phyloP scores from a whole-genome alignment of 306 rosid genomes.

The Gillenia trifoliata region DNA sequence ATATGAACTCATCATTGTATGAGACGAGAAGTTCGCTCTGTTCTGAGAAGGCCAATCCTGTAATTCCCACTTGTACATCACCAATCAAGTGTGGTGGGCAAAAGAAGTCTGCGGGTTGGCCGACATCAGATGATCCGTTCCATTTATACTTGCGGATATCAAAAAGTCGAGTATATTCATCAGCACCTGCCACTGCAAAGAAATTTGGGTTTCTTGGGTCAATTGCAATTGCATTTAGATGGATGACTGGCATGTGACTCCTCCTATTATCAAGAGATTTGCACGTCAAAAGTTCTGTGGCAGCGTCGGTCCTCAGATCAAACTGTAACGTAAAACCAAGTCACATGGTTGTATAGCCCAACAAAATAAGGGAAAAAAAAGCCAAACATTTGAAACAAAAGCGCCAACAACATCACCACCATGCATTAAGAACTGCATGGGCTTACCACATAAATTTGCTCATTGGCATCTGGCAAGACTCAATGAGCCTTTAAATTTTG shows the following conservation, averaged over 20 bases:
- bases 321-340: slow-evolving; percentile 48
- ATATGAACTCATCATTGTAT: slow-evolving; percentile 69
- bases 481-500: slow-evolving; percentile 1
- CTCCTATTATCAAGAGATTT: slow-evolving; percentile 44
- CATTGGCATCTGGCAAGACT: background rate
- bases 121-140: slow-evolving; percentile 73
- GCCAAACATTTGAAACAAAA: background rate
- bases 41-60: slow-evolving; percentile 96
- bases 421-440: slow-evolving; percentile 1
- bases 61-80: slow-evolving; percentile 62
- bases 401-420: background rate
- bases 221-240: slow-evolving; percentile 80
- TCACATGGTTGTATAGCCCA: slow-evolving; percentile 21
- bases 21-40: slow-evolving; percentile 88
- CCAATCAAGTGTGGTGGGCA: slow-evolving; percentile 78
- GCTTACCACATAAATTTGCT: background rate
- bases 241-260: slow-evolving; percentile 39
- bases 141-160: slow-evolving; percentile 79
- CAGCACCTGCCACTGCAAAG: slow-evolving; percentile 81
- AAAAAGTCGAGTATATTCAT: slow-evolving; percentile 73
- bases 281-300: slow-evolving; percentile 78
- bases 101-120: slow-evolving; percentile 58
- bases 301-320: slow-evolving; percentile 75
- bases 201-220: slow-evolving; percentile 95
- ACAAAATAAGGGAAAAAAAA: background rate